Base-by-base conservation (phyloP, 305 asterid species). In the Ruellia speciosa region DNA sequence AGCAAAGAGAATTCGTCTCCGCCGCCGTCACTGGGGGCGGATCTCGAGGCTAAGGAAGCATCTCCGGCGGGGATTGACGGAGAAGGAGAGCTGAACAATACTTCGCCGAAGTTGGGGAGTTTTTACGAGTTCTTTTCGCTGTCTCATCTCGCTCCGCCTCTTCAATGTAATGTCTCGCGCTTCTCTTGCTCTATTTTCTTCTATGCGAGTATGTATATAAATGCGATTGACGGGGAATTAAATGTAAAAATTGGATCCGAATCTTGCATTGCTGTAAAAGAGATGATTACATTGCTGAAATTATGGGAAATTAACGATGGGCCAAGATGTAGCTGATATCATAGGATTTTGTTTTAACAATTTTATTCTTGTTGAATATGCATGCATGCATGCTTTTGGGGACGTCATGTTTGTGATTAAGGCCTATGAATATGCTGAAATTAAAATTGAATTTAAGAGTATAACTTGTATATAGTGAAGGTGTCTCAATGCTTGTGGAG, bases 121-220 rank as follows among this genome's bases (percentile, higher is more conserved):
- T 92, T 92, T 75, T 92, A 92, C 70, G 96, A 92, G 71, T 92
- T 92, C 81, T 92, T 92, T 54, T 92, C 99, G 19, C 96, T 92
- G 53, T 84, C 96, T 48, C 95, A 92, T 77, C 94, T 88, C 76
- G 82, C 87, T 57, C 96, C 99, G 58, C 99, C 99, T 59, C 72
- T 92, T 61, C 99, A 92, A 65, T 81, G 99, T 92, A 77, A 72
- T 49, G 45, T 51, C 43, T 54, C 19, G 7, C 16, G 58, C 49
- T 41, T 0, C 34, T 6, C 41, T 37, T 10, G 12, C 41, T 37
- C 11, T 37, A 6, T 37, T 10, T 34, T 24, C 13, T 7, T 34
- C 10, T 6, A 16, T 33, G 1, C 5, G 0, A 37, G 41, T 6
- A 37, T 37, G 41, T 37, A 6, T 37, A 7, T 1, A 37, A 37